A percentile compares a stretch with the other conserved stretches of the same genome.
phyloP scores from a whole-genome alignment of 768 basidiomycete species.

The Suillus ampliporus region DNA sequence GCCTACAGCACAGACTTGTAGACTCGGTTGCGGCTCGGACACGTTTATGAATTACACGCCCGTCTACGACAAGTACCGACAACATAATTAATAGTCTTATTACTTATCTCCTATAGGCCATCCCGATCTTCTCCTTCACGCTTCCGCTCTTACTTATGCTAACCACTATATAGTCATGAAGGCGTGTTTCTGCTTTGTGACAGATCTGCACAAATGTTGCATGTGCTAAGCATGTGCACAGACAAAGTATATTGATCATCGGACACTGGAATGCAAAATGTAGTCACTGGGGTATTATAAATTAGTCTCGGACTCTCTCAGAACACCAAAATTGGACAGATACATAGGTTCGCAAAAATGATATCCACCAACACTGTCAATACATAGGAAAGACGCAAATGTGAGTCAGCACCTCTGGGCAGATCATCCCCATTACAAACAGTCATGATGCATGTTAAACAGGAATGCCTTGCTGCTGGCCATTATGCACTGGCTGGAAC shows the following conservation, averaged over 20 bases:
- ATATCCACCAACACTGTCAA: neutral
- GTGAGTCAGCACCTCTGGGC: neutral
- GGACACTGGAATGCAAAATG: neutral
- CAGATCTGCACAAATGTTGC: too few relatives aligned
- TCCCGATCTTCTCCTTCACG: neutral
- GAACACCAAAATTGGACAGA: neutral
- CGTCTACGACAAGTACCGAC: neutral
- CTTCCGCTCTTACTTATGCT: too few relatives aligned
- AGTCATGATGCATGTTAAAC: neutral
- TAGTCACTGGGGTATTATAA: neutral
- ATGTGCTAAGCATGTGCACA: too few relatives aligned
- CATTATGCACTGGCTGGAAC: neutral
- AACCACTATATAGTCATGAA: too few relatives aligned
- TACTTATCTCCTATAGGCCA: neutral
- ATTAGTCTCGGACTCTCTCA: neutral
- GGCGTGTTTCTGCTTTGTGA: too few relatives aligned
- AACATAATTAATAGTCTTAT: neutral
- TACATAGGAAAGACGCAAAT: neutral
- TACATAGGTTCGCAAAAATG: neutral
- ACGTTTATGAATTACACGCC: constrained; percentile 8
- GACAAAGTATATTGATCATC: too few relatives aligned
- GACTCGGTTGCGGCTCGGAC: neutral
- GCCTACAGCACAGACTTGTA: neutral
- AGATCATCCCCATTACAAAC: neutral
- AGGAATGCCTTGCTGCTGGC: neutral